Evolutionary conservation across 257 asterid species (phyloP).

Genomic region (Euphrasia confusa): DNA sequence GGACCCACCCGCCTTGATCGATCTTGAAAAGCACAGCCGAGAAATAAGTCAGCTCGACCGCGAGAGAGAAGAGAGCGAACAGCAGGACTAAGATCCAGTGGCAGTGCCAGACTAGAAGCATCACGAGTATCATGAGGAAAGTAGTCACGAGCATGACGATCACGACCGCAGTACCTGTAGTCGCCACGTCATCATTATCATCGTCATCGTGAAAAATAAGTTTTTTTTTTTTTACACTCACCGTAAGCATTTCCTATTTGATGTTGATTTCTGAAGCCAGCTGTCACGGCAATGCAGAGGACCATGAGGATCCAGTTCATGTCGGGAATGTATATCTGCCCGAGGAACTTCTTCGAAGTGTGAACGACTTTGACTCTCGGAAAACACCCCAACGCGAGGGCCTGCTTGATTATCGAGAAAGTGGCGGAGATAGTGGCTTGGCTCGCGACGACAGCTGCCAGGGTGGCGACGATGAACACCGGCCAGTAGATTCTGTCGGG

Average conservation of each 20-base stretch:
- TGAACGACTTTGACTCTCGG: constrained; percentile 97
- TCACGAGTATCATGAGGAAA: constrained; percentile 79
- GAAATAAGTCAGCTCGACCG: constrained; percentile 76
- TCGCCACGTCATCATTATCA: no score
- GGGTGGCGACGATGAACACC: constrained; percentile 71
- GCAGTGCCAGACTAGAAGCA: constrained; percentile 96
- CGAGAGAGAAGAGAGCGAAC: constrained; percentile 67
- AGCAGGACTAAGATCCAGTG: constrained; percentile 77
- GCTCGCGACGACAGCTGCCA: constrained; percentile 94
- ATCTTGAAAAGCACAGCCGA: constrained; percentile 81
- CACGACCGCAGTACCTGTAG: constrained; percentile 86
- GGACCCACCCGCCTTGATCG: constrained; percentile 98
- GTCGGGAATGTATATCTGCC: constrained; percentile 91
- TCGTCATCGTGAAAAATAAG: no score
- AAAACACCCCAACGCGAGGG: constrained; percentile 88
- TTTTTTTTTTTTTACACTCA: constrained; percentile 21
- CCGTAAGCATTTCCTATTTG: constrained; percentile 99
- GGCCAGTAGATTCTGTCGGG: constrained; percentile 98
- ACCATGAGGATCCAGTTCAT: constrained; percentile 94
- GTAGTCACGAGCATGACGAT: constrained; percentile 93
- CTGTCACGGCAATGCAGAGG: constrained; percentile 93
- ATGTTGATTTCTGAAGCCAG: constrained; percentile 89
- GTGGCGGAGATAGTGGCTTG: constrained; percentile 96
- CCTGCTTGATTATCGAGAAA: constrained; percentile 94
- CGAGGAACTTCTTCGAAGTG: constrained; percentile 81